Conservation (phyloP, 768 basidiomycete genomes). For the Ramaria sp. region DNA sequence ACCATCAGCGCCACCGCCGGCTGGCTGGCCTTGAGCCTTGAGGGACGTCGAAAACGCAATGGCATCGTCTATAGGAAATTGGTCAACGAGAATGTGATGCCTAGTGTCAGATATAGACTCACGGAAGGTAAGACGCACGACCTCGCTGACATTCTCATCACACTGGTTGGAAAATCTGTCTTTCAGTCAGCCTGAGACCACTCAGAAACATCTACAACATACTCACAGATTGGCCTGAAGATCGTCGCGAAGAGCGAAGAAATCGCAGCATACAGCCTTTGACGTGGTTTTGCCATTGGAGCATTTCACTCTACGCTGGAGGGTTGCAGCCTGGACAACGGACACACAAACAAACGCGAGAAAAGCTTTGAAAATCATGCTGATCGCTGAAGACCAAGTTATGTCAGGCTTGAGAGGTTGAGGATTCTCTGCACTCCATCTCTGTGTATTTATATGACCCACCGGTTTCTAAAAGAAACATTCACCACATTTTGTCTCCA, state of each 20-base stretch:
- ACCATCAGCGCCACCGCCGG: conserved; percentile 20
- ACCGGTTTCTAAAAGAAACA: too few relatives aligned
- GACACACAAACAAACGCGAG: background rate
- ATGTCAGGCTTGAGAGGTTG: background rate
- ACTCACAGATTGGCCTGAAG: conserved; percentile 5
- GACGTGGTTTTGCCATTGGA: background rate
- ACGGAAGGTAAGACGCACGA: conserved; percentile 19
- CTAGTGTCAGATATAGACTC: background rate
- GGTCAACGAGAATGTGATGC: too few relatives aligned
- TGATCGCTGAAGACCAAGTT: background rate
- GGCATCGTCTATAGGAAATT: conserved; percentile 3
- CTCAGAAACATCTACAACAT: background rate
- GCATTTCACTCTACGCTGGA: conserved; percentile 1
- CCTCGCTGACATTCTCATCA: conserved; percentile 20
- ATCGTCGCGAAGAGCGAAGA: conserved; percentile 9
- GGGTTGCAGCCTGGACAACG: conserved; percentile 3
- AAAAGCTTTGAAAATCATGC: background rate
- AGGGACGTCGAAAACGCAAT: conserved; percentile 2
- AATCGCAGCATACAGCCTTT: conserved; percentile 2
- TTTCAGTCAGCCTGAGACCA: background rate
- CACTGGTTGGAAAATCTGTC: conserved; percentile 18
- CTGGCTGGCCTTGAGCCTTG: background rate
- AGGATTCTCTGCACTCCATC: background rate
- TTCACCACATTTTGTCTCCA: too few relatives aligned
- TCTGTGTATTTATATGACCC: background rate